A percentile compares a stretch with the other conserved stretches of the same genome.
These are phyloP conservation scores for Ogataea ramenticola DNA, from an alignment of 805 yeast genomes.

Conservation along the genomic window DNA sequence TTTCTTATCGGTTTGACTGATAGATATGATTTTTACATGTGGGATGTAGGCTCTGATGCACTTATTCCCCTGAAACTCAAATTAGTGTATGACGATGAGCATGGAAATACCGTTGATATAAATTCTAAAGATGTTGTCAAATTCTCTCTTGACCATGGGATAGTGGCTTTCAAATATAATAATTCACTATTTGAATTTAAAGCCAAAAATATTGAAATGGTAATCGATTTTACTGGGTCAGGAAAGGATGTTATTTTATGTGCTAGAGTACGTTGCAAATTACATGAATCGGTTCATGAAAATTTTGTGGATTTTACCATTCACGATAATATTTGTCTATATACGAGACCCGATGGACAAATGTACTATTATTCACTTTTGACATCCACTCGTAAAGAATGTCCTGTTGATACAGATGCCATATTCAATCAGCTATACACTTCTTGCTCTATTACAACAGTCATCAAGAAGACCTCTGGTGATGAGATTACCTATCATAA, in stretches of 20 bases:
- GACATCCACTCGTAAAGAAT: constrained; percentile 4
- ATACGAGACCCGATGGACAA: constrained; percentile 4
- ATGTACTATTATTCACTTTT: constrained; percentile 7
- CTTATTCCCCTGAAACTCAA: background rate
- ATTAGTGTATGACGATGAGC: background rate
- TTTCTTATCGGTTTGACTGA: constrained; percentile 4
- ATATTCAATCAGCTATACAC: constrained; percentile 3
- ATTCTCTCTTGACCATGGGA: constrained; percentile 1
- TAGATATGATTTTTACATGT: constrained; percentile 1
- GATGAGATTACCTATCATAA: constrained; percentile 2
- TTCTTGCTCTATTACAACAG: constrained; percentile 9
- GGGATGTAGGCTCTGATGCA: background rate
- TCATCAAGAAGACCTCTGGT: background rate
- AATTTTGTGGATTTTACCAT: constrained; percentile 5
- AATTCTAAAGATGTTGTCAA: background rate
- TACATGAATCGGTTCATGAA: constrained; percentile 3
- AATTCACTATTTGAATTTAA: background rate
- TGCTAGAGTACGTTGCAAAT: too few relatives aligned
- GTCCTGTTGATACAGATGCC: background rate
- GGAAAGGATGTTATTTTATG: too few relatives aligned
- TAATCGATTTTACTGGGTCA: background rate
- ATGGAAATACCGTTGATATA: background rate
- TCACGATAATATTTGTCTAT: constrained; percentile 6
- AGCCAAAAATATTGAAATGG: background rate
- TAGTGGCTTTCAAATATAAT: background rate